Evolutionary conservation across 768 basidiomycete species (phyloP), one percentile per base, ranked within the genome.

Genomic region (Cystobasidium onofrii): DNA sequence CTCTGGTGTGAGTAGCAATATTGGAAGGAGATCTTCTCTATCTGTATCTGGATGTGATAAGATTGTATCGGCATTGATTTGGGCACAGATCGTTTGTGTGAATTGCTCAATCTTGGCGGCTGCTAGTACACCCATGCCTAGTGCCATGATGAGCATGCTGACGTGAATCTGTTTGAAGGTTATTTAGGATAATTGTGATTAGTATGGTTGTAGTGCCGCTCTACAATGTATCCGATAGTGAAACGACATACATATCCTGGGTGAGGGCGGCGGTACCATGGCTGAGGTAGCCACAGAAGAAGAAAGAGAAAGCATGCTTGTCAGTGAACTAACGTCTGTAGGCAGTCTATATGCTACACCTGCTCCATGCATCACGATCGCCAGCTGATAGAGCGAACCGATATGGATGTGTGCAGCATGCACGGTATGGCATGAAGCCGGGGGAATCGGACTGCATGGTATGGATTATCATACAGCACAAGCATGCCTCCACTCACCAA

Each of bases 41-140:
- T 43, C 39, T 18, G 65, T 7, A 34, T 64, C 20, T 50, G 50
- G 41, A 31, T 69, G 66, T 4, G 39, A 34, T 18, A 54, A 18
- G 9, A 69, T 46, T 13, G 46, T 50, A 7, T 69, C 66, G 25
- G 50, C n/a, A 27, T 71, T 71, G 29, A 71, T 43, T 31, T 71
- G 69, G n/a, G 34, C 36, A 39, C 69, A 71, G 54, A 71, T 71
- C 20, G 55, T 44, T 25, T 60, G 50, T 17, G 69, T 71, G 69
- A 71, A 71, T n/a, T 55, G 54, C 41, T 71, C 69, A 20, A 71
- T 36, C 31, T 46, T 55, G 9, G 69, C 50, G 1, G 69, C 69
- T 61, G 34, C 69, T 60, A 71, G 25, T 7, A 71, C n/a, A 13
- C 54, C 69, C 69, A 71, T 71, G 6, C 69, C 69, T 29, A 60